Evolutionary conservation across 192 early-diverging fungal genomes (phyloP), one percentile per base, ranked within the genome.

Genomic region (Obelidium mucronatum): DNA sequence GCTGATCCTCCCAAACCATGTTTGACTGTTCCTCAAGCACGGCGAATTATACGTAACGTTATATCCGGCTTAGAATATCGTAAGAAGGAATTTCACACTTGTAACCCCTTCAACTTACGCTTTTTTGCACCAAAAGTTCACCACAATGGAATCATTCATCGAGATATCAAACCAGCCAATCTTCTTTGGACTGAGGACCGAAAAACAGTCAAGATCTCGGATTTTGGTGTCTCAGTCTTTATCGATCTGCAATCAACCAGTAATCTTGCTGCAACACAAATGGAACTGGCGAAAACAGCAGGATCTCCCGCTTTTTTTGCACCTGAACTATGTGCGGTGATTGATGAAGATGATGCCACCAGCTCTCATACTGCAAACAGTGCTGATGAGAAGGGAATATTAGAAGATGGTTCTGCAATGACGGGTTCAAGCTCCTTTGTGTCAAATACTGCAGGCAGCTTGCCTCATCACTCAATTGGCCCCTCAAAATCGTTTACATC

Each of bases 81-180:
- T 93, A 84, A 82, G 89, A 83, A n/a, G n/a, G n/a, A n/a, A n/a
- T n/a, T 51, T 31, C 33, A 19, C 24, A 4, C 31, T 62, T 51
- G 22, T 51, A 8, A 8, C 22, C 48, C 48, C 22, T 51, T 76
- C 48, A 51, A 53, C 33, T 52, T 2, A 37, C 28, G 8, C n/a
- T n/a, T 60, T 65, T 65, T 5, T 37, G 33, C 13, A 34, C 8
- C n/a, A 60, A 3, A 73, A 93, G 91, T 98, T 59, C 96, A 98
- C 76, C 92, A 92, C 67, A 94, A 93, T 65, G 96, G 98, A 26
- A 96, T 99, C 55, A 91, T 99, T 36, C 98, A 99, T 76, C 90
- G 97, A 39, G 98, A 99, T 73, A 94, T 99, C 80, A 99, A 99
- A 86, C 97, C 98, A 1, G 96, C 96, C 28, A 99, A 99, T 77